Conservation (phyloP, 2,329 filamentous ascomycete genomes). For the Aspergillus sp. region DNA sequence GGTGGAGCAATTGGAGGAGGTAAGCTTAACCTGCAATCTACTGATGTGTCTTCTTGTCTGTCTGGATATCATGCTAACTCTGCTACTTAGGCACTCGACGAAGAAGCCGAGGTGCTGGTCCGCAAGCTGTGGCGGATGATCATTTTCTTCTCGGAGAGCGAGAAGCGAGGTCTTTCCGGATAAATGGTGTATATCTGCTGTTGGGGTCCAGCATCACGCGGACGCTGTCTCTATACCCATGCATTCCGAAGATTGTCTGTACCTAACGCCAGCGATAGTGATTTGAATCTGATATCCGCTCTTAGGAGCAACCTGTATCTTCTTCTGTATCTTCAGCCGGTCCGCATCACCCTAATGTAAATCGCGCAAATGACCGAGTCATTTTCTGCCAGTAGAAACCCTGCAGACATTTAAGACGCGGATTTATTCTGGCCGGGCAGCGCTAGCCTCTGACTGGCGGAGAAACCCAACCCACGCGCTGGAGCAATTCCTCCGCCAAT, state of each 20-base stretch:
- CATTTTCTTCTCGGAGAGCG: constrained; percentile 94
- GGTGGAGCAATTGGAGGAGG: constrained; percentile 80
- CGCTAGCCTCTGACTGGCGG: constrained; percentile 25
- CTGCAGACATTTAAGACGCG: background rate
- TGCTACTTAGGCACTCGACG: constrained; percentile 71
- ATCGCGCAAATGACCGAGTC: background rate
- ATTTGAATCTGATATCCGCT: constrained; percentile 12
- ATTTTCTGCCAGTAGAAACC: background rate
- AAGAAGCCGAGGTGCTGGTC: constrained; percentile 89
- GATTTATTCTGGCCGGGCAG: background rate
- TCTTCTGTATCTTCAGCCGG: background rate
- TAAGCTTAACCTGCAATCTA: constrained; percentile 50
- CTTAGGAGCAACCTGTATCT: background rate
- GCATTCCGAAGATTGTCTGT: background rate
- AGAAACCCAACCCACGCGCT: constrained; percentile 15
- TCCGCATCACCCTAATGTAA: background rate
- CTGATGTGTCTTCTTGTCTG: background rate
- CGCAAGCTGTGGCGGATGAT: constrained; percentile 99
- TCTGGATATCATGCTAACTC: constrained; percentile 34
- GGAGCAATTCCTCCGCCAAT: constrained; percentile 31
- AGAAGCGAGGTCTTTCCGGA: constrained; percentile 80
- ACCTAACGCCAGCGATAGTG: background rate
- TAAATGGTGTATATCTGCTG: constrained; percentile 37
- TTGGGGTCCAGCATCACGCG: background rate
- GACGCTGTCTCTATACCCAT: background rate